Conservation (phyloP, 768 basidiomycete genomes). For the Lactarius vividus region DNA sequence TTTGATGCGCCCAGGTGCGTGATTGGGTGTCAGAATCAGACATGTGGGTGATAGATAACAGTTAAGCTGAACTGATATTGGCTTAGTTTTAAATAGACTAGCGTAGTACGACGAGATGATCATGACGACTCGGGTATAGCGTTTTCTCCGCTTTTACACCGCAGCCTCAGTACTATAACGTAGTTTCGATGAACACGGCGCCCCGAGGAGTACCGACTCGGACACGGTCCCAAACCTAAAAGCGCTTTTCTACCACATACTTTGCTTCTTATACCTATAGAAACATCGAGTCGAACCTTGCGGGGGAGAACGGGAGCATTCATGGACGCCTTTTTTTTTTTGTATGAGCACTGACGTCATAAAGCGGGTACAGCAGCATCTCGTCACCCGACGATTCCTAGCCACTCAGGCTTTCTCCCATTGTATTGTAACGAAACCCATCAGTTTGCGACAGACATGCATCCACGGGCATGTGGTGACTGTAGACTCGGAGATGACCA, state of each 20-base stretch:
- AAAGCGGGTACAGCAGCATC: background rate
- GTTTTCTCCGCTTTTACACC: background rate
- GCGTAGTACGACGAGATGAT: background rate
- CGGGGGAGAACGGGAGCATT: background rate
- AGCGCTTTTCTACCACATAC: background rate
- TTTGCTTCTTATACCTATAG: background rate
- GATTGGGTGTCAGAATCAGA: too few relatives aligned
- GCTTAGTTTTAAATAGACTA: background rate
- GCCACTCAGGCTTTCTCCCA: too few relatives aligned
- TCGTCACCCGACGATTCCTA: background rate
- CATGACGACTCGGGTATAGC: background rate
- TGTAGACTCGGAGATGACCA: too few relatives aligned
- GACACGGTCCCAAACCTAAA: too few relatives aligned
- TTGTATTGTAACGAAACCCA: background rate
- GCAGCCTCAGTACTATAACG: too few relatives aligned
- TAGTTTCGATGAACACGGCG: background rate
- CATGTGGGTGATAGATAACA: background rate
- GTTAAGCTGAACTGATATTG: background rate
- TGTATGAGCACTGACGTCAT: background rate
- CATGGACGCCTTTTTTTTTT: too few relatives aligned
- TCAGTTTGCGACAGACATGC: background rate
- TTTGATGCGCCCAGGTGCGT: slow-evolving; percentile 58
- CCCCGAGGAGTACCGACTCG: background rate
- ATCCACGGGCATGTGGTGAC: background rate
- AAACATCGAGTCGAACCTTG: background rate